Conservation (phyloP, 2,329 filamentous ascomycete species). For the Apiospora hydei region DNA sequence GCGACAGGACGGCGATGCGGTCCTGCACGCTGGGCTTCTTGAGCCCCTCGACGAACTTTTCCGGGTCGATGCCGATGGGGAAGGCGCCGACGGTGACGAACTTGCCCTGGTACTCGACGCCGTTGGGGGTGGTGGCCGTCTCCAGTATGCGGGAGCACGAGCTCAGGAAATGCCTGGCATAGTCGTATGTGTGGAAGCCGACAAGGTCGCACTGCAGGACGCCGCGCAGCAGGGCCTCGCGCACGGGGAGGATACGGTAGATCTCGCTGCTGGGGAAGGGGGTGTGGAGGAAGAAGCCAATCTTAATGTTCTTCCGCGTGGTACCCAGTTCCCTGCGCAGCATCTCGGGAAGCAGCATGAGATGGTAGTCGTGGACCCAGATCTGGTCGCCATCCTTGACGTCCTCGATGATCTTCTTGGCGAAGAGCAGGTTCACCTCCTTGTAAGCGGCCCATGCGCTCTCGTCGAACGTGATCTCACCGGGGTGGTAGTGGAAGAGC, state of each 20-base stretch:
- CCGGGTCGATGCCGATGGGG: slow-evolving; percentile 96
- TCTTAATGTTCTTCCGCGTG: slow-evolving; percentile 89
- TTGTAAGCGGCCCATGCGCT: slow-evolving; percentile 91
- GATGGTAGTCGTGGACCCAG: slow-evolving; percentile 98
- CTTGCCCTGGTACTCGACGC: slow-evolving; percentile 88
- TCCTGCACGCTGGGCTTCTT: slow-evolving; percentile 86
- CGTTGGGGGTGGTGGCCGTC: slow-evolving; percentile 85
- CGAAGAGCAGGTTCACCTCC: slow-evolving; percentile 92
- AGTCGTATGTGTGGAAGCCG: slow-evolving; percentile 98
- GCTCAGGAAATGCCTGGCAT: slow-evolving; percentile 96
- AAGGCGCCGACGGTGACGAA: slow-evolving; percentile 94
- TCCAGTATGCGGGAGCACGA: slow-evolving; percentile 93
- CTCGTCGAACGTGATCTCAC: slow-evolving; percentile 98
- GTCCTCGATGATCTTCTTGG: slow-evolving; percentile 84
- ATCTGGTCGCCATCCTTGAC: slow-evolving; percentile 93
- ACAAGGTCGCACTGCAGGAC: slow-evolving; percentile 94
- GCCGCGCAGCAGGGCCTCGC: slow-evolving; percentile 85
- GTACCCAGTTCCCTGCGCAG: slow-evolving; percentile 86
- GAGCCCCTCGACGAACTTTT: slow-evolving; percentile 91
- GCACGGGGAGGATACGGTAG: slow-evolving; percentile 92
- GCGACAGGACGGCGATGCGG: slow-evolving; percentile 82
- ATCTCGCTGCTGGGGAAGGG: slow-evolving; percentile 97
- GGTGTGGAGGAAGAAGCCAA: slow-evolving; percentile 97
- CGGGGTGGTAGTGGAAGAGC: slow-evolving; percentile 97
- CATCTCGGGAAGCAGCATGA: slow-evolving; percentile 97